phyloP scores from a whole-genome alignment of 2,329 filamentous ascomycete species.

The Ophiostoma sp. region DNA sequence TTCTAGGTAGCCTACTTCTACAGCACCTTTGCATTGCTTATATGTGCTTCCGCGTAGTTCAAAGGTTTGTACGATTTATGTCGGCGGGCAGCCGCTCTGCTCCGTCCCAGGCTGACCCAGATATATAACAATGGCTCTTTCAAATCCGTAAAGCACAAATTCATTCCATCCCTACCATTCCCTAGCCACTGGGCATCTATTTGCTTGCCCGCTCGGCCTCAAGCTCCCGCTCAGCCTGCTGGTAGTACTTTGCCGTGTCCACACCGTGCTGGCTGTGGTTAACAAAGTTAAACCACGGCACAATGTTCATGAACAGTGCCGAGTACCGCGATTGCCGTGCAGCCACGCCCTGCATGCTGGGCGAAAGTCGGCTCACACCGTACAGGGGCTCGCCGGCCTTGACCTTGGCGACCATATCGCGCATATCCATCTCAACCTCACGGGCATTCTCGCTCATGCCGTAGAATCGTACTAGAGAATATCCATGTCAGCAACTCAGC shows the following conservation, averaged over 20 bases:
- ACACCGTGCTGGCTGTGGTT: conserved; percentile 95
- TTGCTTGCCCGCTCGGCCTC: conserved; percentile 58
- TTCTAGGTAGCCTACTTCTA: background rate
- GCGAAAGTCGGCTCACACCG: conserved; percentile 68
- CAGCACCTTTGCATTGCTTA: background rate
- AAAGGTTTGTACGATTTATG: conserved; percentile 8
- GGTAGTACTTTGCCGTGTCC: conserved; percentile 97
- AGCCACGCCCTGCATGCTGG: conserved; percentile 91
- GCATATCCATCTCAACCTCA: conserved; percentile 94
- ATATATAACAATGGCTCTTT: conserved; percentile 12
- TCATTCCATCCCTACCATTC: background rate
- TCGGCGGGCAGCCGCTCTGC: background rate
- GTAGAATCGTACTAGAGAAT: conserved; percentile 79
- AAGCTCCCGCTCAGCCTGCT: conserved; percentile 87
- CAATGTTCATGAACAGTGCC: conserved; percentile 71
- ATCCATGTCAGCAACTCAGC: background rate
- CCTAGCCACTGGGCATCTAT: background rate
- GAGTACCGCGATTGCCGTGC: conserved; percentile 89
- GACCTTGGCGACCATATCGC: conserved; percentile 94
- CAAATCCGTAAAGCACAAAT: background rate
- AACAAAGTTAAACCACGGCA: conserved; percentile 98
- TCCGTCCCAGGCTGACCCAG: background rate
- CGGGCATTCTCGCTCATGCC: conserved; percentile 87
- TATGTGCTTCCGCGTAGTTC: background rate
- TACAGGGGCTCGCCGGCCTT: conserved; percentile 89